A percentile compares a stretch with the other conserved stretches of the same genome.
Conservation (phyloP, 176 grass and related monocot species). For the Puya raimondii region DNA sequence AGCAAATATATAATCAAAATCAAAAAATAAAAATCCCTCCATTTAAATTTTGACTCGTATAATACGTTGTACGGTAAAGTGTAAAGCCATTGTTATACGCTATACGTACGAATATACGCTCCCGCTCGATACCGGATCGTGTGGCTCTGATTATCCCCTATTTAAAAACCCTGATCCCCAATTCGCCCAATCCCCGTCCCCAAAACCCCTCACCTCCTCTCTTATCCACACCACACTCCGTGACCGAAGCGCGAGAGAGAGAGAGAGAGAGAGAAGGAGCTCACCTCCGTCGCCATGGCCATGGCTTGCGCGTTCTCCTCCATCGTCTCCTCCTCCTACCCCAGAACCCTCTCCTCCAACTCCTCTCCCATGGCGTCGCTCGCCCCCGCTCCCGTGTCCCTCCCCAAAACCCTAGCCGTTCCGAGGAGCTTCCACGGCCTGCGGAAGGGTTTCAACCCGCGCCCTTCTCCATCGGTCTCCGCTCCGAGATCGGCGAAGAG, state of each 20-base stretch:
- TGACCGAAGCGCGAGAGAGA: background rate
- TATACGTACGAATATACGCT: background rate
- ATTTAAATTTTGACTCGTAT: too few species aligned
- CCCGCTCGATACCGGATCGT: background rate
- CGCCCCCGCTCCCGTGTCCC: background rate
- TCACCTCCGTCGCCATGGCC: slow-evolving; percentile 24
- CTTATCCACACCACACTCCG: background rate
- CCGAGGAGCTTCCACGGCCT: slow-evolving; percentile 27
- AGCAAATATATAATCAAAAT: too few species aligned
- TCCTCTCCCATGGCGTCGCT: slow-evolving; percentile 7
- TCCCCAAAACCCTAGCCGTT: slow-evolving; percentile 6
- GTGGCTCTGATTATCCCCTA: background rate
- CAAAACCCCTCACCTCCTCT: background rate
- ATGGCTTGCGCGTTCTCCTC: slow-evolving; percentile 49
- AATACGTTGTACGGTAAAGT: too few species aligned
- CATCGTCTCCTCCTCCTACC: slow-evolving; percentile 18
- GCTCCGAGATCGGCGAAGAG: slow-evolving; percentile 32
- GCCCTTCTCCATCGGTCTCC: slow-evolving; percentile 18
- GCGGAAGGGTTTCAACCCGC: slow-evolving; percentile 16
- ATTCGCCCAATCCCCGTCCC: background rate
- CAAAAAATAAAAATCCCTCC: too few species aligned
- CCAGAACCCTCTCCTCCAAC: slow-evolving; percentile 14
- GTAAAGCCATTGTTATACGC: too few species aligned
- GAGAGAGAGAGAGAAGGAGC: background rate
- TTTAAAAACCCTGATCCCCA: background rate